Conservation (phyloP, 306 rosid species). For the Adenanthera pavonina region DNA sequence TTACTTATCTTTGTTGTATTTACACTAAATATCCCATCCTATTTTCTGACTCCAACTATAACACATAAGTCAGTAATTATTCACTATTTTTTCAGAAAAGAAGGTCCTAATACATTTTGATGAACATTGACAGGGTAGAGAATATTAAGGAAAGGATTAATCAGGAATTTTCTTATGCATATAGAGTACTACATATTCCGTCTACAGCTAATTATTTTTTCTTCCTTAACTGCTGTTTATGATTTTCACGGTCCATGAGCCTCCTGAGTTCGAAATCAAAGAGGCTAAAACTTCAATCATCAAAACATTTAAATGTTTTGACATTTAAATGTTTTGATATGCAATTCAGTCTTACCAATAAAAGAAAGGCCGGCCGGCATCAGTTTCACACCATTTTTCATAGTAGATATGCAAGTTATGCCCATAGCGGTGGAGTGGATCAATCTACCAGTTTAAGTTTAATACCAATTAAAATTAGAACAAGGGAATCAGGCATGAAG, state of each 20-base stretch:
- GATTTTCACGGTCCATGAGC: not conserved
- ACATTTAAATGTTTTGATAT: too few relatives aligned
- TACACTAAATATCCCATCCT: not conserved
- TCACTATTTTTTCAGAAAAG: not conserved
- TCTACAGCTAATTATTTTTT: not conserved
- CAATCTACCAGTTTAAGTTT: constrained; percentile 61
- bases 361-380: constrained; percentile 90
- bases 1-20: not conserved
- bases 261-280: not conserved
- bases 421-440: constrained; percentile 97
- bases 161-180: not conserved
- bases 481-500: constrained; percentile 21
- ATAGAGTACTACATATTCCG: not conserved
- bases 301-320: not conserved
- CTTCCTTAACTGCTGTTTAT: not conserved
- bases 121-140: not conserved
- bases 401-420: constrained; percentile 85
- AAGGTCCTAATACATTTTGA: not conserved
- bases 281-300: not conserved
- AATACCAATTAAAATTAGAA: constrained; percentile 6
- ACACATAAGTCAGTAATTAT: not conserved
- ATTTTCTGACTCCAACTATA: not conserved
- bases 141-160: not conserved
- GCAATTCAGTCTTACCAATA: constrained; percentile 64
- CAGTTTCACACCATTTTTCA: constrained; percentile 77